These are phyloP conservation scores for Pythium oligandrum DNA, from an alignment of 352 stramenopile genomes.

Conservation along the genomic window DNA sequence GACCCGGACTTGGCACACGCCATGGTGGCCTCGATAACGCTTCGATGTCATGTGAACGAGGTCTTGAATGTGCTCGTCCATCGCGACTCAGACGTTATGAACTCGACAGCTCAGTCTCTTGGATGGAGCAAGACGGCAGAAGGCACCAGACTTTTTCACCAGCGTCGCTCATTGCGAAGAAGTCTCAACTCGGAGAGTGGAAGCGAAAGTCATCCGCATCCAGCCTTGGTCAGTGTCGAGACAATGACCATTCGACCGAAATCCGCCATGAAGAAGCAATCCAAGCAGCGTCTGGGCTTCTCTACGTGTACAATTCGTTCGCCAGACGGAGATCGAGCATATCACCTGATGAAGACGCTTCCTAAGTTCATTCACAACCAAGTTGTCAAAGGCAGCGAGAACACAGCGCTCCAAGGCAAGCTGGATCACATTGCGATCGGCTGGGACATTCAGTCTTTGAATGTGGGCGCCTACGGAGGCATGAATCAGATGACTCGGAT, in stretches of 20 bases:
- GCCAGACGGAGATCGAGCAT: constrained; percentile 29
- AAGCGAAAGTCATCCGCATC: no score
- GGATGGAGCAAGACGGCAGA: no score
- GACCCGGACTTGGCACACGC: constrained; percentile 31
- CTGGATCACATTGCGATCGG: constrained; percentile 56
- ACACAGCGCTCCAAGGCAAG: constrained; percentile 38
- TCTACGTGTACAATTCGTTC: constrained; percentile 42
- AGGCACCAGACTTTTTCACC: no score
- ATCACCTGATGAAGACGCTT: constrained; percentile 63
- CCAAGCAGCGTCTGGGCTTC: constrained; percentile 39
- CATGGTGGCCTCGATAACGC: neutral
- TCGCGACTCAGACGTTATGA: no score
- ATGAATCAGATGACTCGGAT: constrained; percentile 39
- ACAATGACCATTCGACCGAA: constrained; percentile 17
- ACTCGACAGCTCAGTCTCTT: no score
- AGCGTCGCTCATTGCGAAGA: no score
- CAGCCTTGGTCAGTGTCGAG: constrained; percentile 11
- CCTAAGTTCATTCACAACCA: constrained; percentile 49
- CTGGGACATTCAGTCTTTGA: constrained; percentile 41
- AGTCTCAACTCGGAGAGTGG: no score
- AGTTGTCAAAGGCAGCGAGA: constrained; percentile 39
- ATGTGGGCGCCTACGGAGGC: constrained; percentile 19
- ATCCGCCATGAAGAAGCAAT: constrained; percentile 10
- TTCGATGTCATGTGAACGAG: neutral
- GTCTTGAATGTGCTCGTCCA: neutral